Conservation (phyloP, 1,139 yeast genomes). For the Kodamaea arcana region DNA sequence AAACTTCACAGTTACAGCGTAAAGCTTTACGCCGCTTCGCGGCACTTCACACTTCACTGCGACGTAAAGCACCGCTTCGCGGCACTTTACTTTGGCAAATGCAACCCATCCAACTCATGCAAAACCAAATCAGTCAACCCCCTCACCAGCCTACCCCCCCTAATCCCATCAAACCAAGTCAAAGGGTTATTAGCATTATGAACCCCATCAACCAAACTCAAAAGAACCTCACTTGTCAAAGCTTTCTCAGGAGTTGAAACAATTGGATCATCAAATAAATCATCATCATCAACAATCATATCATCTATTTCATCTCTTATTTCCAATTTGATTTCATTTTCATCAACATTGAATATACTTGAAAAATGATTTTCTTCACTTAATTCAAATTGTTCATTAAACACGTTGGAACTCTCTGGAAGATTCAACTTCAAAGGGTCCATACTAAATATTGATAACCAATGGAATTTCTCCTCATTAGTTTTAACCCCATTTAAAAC, state of each 20-base stretch:
- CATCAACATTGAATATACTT: slow-evolving; percentile 12
- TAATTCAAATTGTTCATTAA: slow-evolving; percentile 6
- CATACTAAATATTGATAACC: slow-evolving; percentile 16
- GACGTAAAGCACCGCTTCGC: no score
- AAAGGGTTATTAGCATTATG: not conserved
- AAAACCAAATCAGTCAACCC: slow-evolving; percentile 10
- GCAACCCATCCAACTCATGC: slow-evolving; percentile 9
- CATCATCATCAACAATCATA: slow-evolving; percentile 14
- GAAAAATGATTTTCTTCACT: slow-evolving; percentile 13
- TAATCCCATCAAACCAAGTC: not conserved
- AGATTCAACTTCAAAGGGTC: slow-evolving; percentile 1
- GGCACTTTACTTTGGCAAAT: no score
- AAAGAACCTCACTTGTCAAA: not conserved
- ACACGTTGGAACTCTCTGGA: not conserved
- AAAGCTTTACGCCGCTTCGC: no score
- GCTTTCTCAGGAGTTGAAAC: not conserved
- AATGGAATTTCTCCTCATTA: slow-evolving; percentile 19
- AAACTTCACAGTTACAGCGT: no score
- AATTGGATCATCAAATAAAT: slow-evolving; percentile 10
- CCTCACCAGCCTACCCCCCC: slow-evolving; percentile 3
- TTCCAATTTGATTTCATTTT: slow-evolving; percentile 1
- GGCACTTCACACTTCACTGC: no score
- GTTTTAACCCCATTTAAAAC: slow-evolving; percentile 17
- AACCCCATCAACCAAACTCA: not conserved
- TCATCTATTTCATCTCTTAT: slow-evolving; percentile 7